phyloP scores from a whole-genome alignment of 1,284 basidiomycete species.

The Xerocomus nothofagi region DNA sequence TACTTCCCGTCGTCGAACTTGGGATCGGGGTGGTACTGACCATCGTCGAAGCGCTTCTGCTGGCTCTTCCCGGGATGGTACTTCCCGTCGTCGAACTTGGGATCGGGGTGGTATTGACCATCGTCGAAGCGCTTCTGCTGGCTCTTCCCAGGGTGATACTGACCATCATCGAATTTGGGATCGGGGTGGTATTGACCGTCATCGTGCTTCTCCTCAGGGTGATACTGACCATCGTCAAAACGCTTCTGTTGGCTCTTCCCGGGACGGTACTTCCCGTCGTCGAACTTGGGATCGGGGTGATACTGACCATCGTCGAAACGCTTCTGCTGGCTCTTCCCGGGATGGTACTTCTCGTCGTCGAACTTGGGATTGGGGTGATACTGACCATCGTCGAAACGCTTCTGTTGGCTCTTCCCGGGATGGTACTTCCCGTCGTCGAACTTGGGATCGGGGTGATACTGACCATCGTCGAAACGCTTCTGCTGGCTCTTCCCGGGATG shows the following conservation, averaged over 20 bases:
- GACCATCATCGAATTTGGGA: constrained; percentile 2
- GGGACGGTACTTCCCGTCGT: constrained; percentile 5
- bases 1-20: constrained; percentile 7
- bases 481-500: constrained; percentile 2
- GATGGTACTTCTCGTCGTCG: constrained; percentile 9
- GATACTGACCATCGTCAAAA: constrained; percentile 11
- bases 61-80: constrained; percentile 4
- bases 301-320: constrained; percentile 6
- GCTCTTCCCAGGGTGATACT: neutral
- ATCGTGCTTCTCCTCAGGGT: constrained; percentile 2
- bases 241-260: too few relatives aligned
- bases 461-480: constrained; percentile 7
- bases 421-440: constrained; percentile 13
- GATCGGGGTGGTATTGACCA: constrained; percentile 5
- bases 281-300: neutral
- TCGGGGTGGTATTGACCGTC: constrained; percentile 7
- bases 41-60: constrained; percentile 5
- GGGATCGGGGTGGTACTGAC: neutral
- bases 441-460: neutral
- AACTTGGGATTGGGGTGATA: constrained; percentile 1
- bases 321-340: too few relatives aligned
- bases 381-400: constrained; percentile 11
- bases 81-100: constrained; percentile 2
- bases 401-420: too few relatives aligned
- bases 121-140: neutral